Conservation (phyloP, 768 basidiomycete genomes). For the Russula brevipes region DNA sequence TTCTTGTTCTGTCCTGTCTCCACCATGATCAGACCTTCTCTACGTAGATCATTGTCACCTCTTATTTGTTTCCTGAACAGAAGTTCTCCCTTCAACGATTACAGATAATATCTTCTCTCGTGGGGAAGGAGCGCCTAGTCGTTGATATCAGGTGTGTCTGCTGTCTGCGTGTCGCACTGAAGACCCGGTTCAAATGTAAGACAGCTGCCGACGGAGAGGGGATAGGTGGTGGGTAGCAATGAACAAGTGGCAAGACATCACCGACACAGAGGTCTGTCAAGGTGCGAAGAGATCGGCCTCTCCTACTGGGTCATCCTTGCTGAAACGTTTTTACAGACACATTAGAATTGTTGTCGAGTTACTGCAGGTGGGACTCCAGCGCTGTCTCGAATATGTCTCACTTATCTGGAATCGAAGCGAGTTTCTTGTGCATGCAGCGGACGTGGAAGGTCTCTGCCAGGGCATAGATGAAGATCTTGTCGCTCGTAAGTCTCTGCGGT, state of each 20-base stretch:
- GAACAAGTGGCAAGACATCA: conserved; percentile 98
- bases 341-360: conserved; percentile 65
- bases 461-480: conserved; percentile 93
- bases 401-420: conserved; percentile 49
- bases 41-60: conserved; percentile 91
- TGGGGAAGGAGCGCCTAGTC: conserved; percentile 84
- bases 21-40: conserved; percentile 5
- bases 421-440: conserved; percentile 95
- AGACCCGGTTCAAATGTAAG: background rate
- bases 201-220: conserved; percentile 74
- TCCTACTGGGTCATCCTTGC: background rate
- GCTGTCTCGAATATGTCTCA: conserved; percentile 7
- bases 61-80: conserved; percentile 83
- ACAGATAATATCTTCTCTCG: conserved; percentile 48
- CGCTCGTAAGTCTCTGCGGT: conserved; percentile 41
- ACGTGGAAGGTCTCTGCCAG: conserved; percentile 95
- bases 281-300: conserved; percentile 40
- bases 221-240: conserved; percentile 90
- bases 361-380: conserved; percentile 60
- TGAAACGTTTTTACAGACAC: conserved; percentile 49
- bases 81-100: conserved; percentile 75
- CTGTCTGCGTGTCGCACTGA: background rate
- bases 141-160: conserved; percentile 82
- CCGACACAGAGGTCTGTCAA: conserved; percentile 86
- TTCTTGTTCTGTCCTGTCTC: background rate